phyloP scores from a whole-genome alignment of 225 moss, liverwort and hornwort species.

The Marchantia paleacea region DNA sequence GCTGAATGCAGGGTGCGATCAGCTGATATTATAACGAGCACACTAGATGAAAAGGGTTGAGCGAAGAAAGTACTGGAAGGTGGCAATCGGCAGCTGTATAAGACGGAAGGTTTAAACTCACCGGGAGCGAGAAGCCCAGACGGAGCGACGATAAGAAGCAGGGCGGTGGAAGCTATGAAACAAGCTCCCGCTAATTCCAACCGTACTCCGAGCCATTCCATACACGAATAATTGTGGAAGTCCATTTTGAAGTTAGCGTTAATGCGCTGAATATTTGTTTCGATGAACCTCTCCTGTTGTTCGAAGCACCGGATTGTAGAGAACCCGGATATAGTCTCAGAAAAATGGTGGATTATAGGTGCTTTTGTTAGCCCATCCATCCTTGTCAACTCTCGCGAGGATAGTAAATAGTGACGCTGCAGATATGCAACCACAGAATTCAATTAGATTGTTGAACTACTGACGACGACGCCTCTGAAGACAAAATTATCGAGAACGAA shows the following conservation, averaged over 20 bases:
- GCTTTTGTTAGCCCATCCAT: constrained; percentile 37
- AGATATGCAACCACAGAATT: neutral
- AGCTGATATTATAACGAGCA: no score
- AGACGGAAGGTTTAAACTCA: neutral
- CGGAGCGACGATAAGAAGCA: neutral
- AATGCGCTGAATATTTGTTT: constrained; percentile 21
- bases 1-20: neutral
- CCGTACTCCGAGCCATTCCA: constrained; percentile 35
- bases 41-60: neutral
- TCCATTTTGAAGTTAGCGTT: constrained; percentile 35
- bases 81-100: neutral
- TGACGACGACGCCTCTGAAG: no score
- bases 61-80: no score
- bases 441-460: no score
- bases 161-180: neutral
- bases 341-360: constrained; percentile 39
- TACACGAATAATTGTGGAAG: constrained; percentile 33
- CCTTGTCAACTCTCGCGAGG: constrained; percentile 39
- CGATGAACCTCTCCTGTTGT: constrained; percentile 33
- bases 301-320: constrained; percentile 37
- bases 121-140: neutral
- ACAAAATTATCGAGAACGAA: no score
- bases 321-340: constrained; percentile 35
- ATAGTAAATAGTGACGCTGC: constrained; percentile 29
- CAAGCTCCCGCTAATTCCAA: constrained; percentile 32